phyloP scores from a whole-genome alignment of 1,284 basidiomycete genomes.

The Pseudozyma sp. region DNA sequence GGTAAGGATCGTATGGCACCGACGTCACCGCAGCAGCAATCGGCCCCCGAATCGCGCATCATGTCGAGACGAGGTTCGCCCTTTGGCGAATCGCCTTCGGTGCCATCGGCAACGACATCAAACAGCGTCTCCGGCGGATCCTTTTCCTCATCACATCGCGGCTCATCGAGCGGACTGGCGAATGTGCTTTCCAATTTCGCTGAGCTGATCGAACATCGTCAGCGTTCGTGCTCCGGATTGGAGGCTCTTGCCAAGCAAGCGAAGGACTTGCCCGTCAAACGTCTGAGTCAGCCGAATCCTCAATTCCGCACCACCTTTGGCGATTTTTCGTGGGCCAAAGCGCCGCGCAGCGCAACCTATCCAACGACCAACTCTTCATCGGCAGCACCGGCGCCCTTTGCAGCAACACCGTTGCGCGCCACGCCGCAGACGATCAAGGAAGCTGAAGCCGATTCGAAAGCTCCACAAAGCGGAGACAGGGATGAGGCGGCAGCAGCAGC shows the following conservation, averaged over 20 bases:
- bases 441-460: conserved; percentile 17
- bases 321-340: conserved; percentile 35
- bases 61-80: conserved; percentile 39
- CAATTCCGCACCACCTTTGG: conserved; percentile 44
- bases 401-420: conserved; percentile 4
- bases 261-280: conserved; percentile 43
- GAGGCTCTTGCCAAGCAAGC: conserved; percentile 46
- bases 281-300: conserved; percentile 44
- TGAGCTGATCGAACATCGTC: conserved; percentile 49
- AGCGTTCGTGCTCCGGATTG: conserved; percentile 43
- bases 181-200: conserved; percentile 45
- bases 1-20: conserved; percentile 7
- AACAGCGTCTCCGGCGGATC: conserved; percentile 26
- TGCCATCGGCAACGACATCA: conserved; percentile 8
- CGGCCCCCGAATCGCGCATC: conserved; percentile 39
- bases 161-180: conserved; percentile 32
- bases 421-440: conserved; percentile 13
- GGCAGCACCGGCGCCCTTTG: neutral
- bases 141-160: conserved; percentile 31
- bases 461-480: neutral
- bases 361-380: neutral
- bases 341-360: conserved; percentile 5
- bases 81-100: conserved; percentile 14
- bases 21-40: conserved; percentile 30
- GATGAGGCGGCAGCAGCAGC: conserved; percentile 5